phyloP scores from a whole-genome alignment of 768 basidiomycete species.

The Tubosaeta sp. region DNA sequence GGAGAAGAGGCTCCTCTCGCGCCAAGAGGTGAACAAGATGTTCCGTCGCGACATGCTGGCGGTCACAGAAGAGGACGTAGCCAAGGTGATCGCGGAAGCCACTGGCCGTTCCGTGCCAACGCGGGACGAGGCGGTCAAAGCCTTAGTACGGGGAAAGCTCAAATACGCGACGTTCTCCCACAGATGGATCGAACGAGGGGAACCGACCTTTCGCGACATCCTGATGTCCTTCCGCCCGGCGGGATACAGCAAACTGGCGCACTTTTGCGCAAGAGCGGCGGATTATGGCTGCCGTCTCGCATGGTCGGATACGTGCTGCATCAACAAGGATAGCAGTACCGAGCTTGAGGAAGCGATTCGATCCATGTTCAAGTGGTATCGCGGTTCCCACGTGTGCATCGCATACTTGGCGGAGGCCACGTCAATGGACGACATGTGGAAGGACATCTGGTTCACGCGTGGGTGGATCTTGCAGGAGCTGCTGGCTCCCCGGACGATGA shows the following conservation, averaged over 20 bases:
- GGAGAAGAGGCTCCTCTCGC: conserved; percentile 24
- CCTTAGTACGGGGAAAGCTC: conserved; percentile 20
- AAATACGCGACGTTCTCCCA: conserved; percentile 30
- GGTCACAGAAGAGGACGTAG: conserved; percentile 24
- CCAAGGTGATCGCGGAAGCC: conserved; percentile 13
- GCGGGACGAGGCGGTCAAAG: conserved; percentile 24
- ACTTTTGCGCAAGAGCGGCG: conserved; percentile 24
- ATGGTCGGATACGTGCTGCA: conserved; percentile 35
- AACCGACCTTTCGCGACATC: conserved; percentile 28
- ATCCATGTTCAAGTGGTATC: conserved; percentile 34
- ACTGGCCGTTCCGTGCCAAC: conserved; percentile 23
- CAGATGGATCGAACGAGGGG: conserved; percentile 28
- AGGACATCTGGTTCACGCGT: conserved; percentile 31
- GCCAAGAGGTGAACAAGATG: conserved; percentile 29
- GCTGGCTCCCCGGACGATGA: conserved; percentile 27
- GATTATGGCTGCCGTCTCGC: conserved; percentile 27
- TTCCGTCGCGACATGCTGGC: conserved; percentile 25
- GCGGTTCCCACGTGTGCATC: conserved; percentile 26
- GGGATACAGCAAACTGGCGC: conserved; percentile 24
- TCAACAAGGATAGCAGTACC: conserved; percentile 33
- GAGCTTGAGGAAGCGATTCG: conserved; percentile 33
- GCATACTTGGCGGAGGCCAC: conserved; percentile 31
- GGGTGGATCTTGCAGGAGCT: conserved; percentile 31
- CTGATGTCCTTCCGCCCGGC: conserved; percentile 26
- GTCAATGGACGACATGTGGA: conserved; percentile 22